Evolutionary conservation across 164 flowering plant species (phyloP).

Genomic region (Berberis vulgaris): DNA sequence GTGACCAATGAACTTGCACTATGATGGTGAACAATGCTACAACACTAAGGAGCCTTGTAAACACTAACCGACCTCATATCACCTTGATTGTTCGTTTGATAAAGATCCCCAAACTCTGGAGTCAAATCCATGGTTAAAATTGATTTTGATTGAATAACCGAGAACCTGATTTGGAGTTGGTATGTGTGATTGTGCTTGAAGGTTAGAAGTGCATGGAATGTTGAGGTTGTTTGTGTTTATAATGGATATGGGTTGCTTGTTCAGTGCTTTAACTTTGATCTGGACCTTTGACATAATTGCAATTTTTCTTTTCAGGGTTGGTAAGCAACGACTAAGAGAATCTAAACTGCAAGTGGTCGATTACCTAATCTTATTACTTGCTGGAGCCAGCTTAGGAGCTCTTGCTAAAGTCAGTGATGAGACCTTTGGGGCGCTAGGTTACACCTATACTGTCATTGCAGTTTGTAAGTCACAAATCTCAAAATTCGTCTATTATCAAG

Average conservation of each 20-base stretch:
- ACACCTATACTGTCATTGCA: conserved; percentile 89
- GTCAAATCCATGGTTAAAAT: too few species aligned
- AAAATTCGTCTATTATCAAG: background rate
- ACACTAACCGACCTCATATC: too few species aligned
- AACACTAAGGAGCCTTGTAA: too few species aligned
- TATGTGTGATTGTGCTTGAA: too few species aligned
- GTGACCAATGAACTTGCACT: too few species aligned
- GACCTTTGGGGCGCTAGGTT: conserved; percentile 77
- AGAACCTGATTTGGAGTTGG: too few species aligned
- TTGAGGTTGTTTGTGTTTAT: background rate
- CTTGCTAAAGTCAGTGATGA: conserved; percentile 96
- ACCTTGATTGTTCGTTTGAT: too few species aligned
- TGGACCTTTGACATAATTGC: background rate
- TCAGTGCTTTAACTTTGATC: background rate
- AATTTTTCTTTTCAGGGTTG: conserved; percentile 42
- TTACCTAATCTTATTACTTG: conserved; percentile 69
- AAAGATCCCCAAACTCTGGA: too few species aligned
- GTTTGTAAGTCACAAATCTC: conserved; percentile 63
- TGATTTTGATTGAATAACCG: too few species aligned
- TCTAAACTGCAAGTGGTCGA: conserved; percentile 82
- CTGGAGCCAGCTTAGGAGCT: conserved; percentile 93
- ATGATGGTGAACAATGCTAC: too few species aligned
- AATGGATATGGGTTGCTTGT: too few species aligned
- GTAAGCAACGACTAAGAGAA: conserved; percentile 84
- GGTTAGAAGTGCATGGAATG: background rate